Evolutionary conservation across 73 alveolate genomes (phyloP).

Genomic region (Stentor roeselii): DNA sequence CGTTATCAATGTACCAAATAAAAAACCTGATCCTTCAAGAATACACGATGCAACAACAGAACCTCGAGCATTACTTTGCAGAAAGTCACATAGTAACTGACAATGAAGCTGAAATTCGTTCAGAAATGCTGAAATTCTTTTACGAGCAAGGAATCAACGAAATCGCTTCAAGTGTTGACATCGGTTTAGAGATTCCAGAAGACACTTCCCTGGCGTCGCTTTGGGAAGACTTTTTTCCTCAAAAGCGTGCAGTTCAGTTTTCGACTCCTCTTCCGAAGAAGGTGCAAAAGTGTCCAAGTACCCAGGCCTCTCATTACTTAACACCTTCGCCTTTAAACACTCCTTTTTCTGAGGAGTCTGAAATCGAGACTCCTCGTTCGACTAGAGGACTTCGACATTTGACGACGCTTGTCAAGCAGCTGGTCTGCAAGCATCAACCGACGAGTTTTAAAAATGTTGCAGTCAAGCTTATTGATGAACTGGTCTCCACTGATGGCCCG

Average conservation of each 20-base stretch:
- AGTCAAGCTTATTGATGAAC: neutral
- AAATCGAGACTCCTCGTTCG: neutral
- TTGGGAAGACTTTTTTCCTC: neutral
- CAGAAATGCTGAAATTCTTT: neutral
- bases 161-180: neutral
- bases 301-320: neutral
- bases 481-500: neutral
- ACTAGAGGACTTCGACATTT: neutral
- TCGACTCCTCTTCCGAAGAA: neutral
- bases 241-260: neutral
- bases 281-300: neutral
- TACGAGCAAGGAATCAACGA: slow-evolving; percentile 4
- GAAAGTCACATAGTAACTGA: neutral
- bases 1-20: neutral
- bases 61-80: neutral
- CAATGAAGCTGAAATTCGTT: neutral
- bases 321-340: neutral
- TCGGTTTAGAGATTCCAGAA: neutral
- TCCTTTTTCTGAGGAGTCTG: neutral
- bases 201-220: neutral
- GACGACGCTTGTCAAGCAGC: neutral
- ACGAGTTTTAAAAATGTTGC: neutral
- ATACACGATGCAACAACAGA: neutral
- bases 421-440: neutral
- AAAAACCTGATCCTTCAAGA: neutral